Base-by-base conservation (phyloP, 2,329 filamentous ascomycete species). In the Aspergillus persii region DNA sequence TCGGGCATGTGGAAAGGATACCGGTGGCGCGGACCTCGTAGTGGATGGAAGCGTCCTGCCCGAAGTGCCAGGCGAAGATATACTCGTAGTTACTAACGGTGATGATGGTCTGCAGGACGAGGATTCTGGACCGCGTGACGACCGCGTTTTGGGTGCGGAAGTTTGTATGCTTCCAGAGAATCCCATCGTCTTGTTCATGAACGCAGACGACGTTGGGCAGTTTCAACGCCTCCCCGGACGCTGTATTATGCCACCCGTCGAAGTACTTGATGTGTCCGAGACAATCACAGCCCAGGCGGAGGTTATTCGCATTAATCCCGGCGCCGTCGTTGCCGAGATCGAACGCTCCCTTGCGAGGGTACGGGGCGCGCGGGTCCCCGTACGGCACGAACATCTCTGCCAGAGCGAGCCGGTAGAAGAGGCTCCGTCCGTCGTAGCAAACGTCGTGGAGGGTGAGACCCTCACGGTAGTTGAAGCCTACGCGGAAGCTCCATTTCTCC, bases 341-440 rank as follows among this genome's bases (percentile, higher is more conserved):
- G 53, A 80, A 81, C 3, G 78, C 78, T 15, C 63, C 73, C 59
- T 80, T 80, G 2, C 78, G 69, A 5, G 70, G 73, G 59, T 75
- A 79, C 2, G 78, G 78, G 30, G 68, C 63, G 2, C 77, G 73
- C 7, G 71, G 71, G 54, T 80, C 77, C 0, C 73, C 78, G 50
- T 80, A 80, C 0, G 77, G 78, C 1, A 80, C 78, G 52, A 78
- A 77, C 77, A 80, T 79, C 65, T 80, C 77, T 4, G 74, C 69
- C 8, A 79, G 63, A 2, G 74, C 76, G 2, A 80, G 63, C 1
- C 77, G 71, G 55, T 80, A 79, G 63, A 80, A 79, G 7, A 78
- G 52, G 33, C 68, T 75, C 3, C 75, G 72, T 1, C 68, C 66
- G 49, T 76, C 74, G 54, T 78, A 80, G 8, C 69, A 66, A 11